These are phyloP conservation scores for Discostella stelligera DNA, from an alignment of 352 stramenopile species.

Conservation along the genomic window DNA sequence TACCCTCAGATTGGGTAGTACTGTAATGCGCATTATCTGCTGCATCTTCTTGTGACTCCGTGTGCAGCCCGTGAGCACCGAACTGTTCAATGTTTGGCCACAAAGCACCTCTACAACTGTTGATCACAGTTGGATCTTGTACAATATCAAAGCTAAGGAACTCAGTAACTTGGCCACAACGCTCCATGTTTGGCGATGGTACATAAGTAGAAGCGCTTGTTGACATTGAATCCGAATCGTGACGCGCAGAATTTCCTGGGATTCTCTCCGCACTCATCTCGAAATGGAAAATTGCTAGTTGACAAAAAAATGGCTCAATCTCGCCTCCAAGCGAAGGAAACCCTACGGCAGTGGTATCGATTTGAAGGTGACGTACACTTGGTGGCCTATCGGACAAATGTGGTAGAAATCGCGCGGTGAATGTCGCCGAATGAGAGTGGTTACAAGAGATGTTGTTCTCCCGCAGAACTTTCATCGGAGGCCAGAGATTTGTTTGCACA, in stretches of 20 bases:
- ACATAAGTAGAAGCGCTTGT: constrained; percentile 22
- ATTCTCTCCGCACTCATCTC: constrained; percentile 59
- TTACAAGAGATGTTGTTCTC: constrained; percentile 55
- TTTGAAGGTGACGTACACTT: constrained; percentile 76
- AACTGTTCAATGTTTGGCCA: constrained; percentile 60
- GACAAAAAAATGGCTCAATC: constrained; percentile 79
- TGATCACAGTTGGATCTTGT: constrained; percentile 64
- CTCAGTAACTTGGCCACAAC: constrained; percentile 79
- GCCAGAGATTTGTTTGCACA: constrained; percentile 60
- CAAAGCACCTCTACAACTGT: constrained; percentile 60
- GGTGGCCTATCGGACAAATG: constrained; percentile 79
- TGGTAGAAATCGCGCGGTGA: constrained; percentile 65
- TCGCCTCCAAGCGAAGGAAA: constrained; percentile 79
- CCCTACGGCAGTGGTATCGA: constrained; percentile 78
- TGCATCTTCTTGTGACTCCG: constrained; percentile 2
- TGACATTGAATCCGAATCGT: constrained; percentile 36
- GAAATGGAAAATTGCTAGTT: constrained; percentile 80
- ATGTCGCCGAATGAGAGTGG: constrained; percentile 72
- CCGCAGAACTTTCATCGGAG: constrained; percentile 38
- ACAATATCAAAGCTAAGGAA: constrained; percentile 81
- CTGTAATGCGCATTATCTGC: background rate
- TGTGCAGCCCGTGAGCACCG: constrained; percentile 18
- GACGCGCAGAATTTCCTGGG: constrained; percentile 14
- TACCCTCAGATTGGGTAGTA: constrained; percentile 52
- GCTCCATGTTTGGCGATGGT: constrained; percentile 61